Evolutionary conservation across 2,329 filamentous ascomycete species (phyloP).

Genomic region (Colletotrichum acutatum): DNA sequence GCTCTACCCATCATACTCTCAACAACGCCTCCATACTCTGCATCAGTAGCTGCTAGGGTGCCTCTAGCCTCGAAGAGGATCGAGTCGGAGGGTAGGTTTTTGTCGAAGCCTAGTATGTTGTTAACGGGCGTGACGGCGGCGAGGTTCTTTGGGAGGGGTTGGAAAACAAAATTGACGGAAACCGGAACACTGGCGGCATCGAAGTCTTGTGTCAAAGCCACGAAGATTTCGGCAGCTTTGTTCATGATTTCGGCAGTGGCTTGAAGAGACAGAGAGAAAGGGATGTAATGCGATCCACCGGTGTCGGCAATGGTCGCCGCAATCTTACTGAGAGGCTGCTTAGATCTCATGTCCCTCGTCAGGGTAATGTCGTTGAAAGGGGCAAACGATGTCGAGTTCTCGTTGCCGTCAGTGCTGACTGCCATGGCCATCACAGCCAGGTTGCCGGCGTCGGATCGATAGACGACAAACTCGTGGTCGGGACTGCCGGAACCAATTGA

Average conservation of each 20-base stretch:
- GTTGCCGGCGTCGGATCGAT: slow-evolving; percentile 11
- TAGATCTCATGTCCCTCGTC: slow-evolving; percentile 2
- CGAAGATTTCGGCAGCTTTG: slow-evolving; percentile 19
- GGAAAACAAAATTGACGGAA: slow-evolving; percentile 32
- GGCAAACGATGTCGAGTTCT: slow-evolving; percentile 11
- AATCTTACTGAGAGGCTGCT: background rate
- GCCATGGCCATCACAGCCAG: slow-evolving; percentile 11
- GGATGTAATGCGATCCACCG: slow-evolving; percentile 16
- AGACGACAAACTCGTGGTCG: slow-evolving; percentile 19
- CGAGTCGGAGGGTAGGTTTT: slow-evolving; percentile 14
- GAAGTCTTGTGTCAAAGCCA: background rate
- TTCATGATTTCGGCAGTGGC: background rate
- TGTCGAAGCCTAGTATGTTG: slow-evolving; percentile 16
- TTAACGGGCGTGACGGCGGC: slow-evolving; percentile 14
- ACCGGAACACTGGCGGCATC: background rate
- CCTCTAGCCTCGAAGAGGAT: slow-evolving; percentile 14
- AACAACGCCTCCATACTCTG: background rate
- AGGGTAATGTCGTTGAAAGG: slow-evolving; percentile 12
- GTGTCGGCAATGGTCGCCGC: slow-evolving; percentile 23
- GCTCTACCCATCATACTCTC: background rate
- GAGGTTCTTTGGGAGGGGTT: slow-evolving; percentile 30
- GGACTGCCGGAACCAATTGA: slow-evolving; percentile 1
- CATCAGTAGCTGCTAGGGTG: background rate
- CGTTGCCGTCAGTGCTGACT: slow-evolving; percentile 17
- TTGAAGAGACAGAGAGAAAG: slow-evolving; percentile 13